Evolutionary conservation across 2,329 filamentous ascomycete species (phyloP), one percentile per base, ranked within the genome.

Genomic region (Aspergillus amoenus): DNA sequence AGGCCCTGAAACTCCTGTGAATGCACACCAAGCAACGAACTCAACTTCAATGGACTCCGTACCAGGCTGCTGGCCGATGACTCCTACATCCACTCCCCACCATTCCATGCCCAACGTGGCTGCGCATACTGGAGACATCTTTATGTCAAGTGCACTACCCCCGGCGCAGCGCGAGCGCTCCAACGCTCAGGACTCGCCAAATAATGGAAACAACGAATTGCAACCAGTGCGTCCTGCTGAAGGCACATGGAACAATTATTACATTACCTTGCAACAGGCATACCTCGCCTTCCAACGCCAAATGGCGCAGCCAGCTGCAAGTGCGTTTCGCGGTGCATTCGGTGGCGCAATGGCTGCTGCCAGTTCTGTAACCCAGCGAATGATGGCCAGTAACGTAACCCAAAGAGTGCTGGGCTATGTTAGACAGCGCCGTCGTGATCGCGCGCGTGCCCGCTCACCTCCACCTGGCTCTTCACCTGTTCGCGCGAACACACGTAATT

Each of bases 241-340:
- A 24, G 34, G 37, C 8, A 34, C 30, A 30, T 46, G 44, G 50
- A 12, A 37, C n/a, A 34, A 50, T 21, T 54, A 54, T 39, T 57
- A 49, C 44, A 9, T 44, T 34, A 45, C 49, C 6, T 55, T 54
- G 45, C 42, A 54, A 30, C 43, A n/a, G 5, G 51, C 55, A 15
- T 55, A 50, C 27, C 27, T 30, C 17, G n/a, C 45, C 15, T 34
- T 48, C 15, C 53, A 48, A 11, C 15, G n/a, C 34, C 52, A 47
- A 6, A 37, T 59, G 7, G 43, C 18, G 5, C 58, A 61, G 4
- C 53, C 39, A 6, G 22, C 60, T 12, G 48, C 53, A n/a, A 50
- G 24, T 32, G 58, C 63, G 47, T 48, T 67, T 52, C 42, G 55
- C 56, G 37, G 55, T 53, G 58, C 64, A 49, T 48, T 67, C 55